Base-by-base conservation (phyloP, 805 yeast species). In the Myxozyma geophila region DNA sequence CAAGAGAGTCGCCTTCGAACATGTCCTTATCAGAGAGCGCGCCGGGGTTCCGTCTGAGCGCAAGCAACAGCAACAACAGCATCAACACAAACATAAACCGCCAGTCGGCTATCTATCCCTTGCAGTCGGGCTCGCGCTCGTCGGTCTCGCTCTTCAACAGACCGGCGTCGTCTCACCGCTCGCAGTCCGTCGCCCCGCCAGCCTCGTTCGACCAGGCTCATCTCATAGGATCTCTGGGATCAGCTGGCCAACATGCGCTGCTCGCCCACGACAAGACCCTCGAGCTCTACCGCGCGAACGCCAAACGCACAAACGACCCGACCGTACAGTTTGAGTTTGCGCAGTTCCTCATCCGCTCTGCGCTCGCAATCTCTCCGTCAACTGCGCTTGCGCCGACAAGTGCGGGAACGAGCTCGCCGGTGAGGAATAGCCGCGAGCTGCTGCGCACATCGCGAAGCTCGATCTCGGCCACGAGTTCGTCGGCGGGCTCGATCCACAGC, bases 281-380 rank as follows among this genome's bases (percentile, higher is more conserved):
- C 62, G 97, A 92, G 69, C 81, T 90, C 80, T 92, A 93, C 78
- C 82, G 95, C 59, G 83, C 87, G 68, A 92, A 90, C 73, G 97
- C 96, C 5, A 87, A 87, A 70, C 89, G 87, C 71, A 84, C 91
- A 21, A 87, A 87, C 72, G 97, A 93, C 72, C 96, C 97, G 0
- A 85, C 83, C 19, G 87, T 90, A n/a, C 82, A 92, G 70, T 90
- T 91, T 75, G 91, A 91, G 72, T 92, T 90, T 74, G 97, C 98
- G 0, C 95, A 91, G 76, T 90, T 89, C 74, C 87, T 90, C 87
- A 78, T 91, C 57, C 93, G 90, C 74, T 89, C 96, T 0, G 96
- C 96, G 1, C 80, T 92, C 37, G 59, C 69, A 7, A 54, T 67
- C 39, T 51, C 60, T n/a, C 40, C 6, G 21, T 21, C 35, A 35